Evolutionary conservation across 2,329 filamentous ascomycete species (phyloP), one percentile per base, ranked within the genome.

Genomic region (Zymoseptoria ardabiliae): DNA sequence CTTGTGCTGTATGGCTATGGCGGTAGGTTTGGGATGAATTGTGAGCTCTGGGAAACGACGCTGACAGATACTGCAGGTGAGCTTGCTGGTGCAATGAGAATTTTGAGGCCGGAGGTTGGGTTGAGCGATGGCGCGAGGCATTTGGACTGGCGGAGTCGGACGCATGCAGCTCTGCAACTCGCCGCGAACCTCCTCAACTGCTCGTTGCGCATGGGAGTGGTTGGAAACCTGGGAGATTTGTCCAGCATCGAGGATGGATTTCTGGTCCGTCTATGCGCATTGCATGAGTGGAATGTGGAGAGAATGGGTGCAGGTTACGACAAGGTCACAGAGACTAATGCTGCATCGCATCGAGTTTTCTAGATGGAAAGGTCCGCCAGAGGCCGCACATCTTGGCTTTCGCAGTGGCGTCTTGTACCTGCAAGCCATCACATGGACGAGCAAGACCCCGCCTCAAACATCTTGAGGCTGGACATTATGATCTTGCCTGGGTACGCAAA

Each of bases 1-100:
- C 78, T 79, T 97, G 73, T 95, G 91, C 74, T 97, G 93, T 74
- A 81, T 97, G 30, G 76, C 91, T 69, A 97, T 99, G 92, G 94
- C 94, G 66, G 94, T 97, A 74, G 77, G 83, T 78, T 9, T 45
- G 3, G 13, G 5, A 45, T 4, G 13, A 13, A 45, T n/a, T 45
- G 4, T 2, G 35, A 45, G 6, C 25, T 28, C 8, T 5, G 6
- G 35, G 35, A n/a, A 7, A n/a, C 7, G 13, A 45, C 4, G 35
- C 35, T 45, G 35, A 45, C 7, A 17, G 35, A 45, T 17, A 7
- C 11, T n/a, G 13, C 35, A 45, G 35, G 35, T 45, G 35, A 45
- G 35, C 35, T 45, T 45, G 17, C 17, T 45, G 35, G 35, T 45
- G 7, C 35, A 45, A 45, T 45, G 35, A 45, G 11, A 4, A 13